These are phyloP conservation scores for Pyrenochaeta sp. DNA, from an alignment of 2,329 filamentous ascomycete genomes.

Conservation along the genomic window DNA sequence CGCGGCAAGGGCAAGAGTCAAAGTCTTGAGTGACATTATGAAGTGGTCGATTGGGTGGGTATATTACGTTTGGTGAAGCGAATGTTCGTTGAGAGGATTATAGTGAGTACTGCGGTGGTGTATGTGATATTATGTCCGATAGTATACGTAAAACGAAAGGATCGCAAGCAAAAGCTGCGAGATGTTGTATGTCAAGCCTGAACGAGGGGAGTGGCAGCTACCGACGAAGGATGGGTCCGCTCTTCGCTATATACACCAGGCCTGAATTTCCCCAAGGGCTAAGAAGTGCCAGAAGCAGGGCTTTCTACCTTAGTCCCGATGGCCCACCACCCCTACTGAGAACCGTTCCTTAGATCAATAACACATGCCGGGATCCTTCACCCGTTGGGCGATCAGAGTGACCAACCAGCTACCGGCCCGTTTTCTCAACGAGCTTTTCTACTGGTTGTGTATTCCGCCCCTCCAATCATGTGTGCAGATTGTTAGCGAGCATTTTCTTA, in stretches of 20 bases:
- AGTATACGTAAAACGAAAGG: conserved; percentile 1
- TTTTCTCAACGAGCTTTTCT: neutral
- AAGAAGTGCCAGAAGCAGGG: neutral
- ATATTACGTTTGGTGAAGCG: neutral
- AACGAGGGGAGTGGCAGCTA: neutral
- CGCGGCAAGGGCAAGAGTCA: conserved; percentile 33
- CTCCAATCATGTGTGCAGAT: no score
- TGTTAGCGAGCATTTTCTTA: neutral
- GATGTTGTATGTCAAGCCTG: neutral
- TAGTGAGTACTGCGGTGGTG: conserved; percentile 3
- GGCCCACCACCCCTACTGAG: conserved; percentile 2
- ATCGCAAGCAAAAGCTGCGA: conserved; percentile 5
- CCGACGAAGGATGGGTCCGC: neutral
- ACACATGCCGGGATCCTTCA: conserved; percentile 2
- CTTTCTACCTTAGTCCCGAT: neutral
- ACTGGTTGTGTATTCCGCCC: no score
- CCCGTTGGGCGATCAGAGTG: conserved; percentile 2
- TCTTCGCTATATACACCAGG: neutral
- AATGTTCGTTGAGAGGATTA: conserved; percentile 5
- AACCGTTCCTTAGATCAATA: conserved; percentile 1
- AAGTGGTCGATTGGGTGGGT: neutral
- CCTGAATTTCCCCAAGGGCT: neutral
- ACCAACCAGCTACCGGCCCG: neutral
- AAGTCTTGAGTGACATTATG: conserved; percentile 33
- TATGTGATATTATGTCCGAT: conserved; percentile 9